Evolutionary conservation across 208 protist species (phyloP), one percentile per base, ranked within the genome.

Genomic region (Leishmania turanica): DNA sequence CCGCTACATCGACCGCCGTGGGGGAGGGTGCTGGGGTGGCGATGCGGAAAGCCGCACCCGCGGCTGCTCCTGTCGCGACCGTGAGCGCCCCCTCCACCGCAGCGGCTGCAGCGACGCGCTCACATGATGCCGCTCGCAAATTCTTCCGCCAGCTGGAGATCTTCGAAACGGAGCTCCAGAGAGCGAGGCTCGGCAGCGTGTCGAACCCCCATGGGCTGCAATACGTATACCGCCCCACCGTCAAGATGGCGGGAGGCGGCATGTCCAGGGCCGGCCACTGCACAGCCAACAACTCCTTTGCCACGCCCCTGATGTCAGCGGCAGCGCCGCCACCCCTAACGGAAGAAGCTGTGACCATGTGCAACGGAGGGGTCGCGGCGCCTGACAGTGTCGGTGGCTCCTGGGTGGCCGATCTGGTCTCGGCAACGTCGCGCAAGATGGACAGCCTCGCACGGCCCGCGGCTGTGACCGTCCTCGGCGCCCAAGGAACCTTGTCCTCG

Each of bases 121-220:
- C 82, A 3, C 54, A 56, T 37, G 72, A 82, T 31, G 40, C 74
- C 42, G 65, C 73, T 17, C 73, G 65, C 40, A 74, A 76, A 49
- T 82, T 85, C n/a, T 82, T 85, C 58, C 82, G 73, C 11, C 77
- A 85, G 56, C 82, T 82, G 4, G 82, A 85, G 3, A 58, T 9
- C 37, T 85, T 85, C 34, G 82, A 85, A 73, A 51, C 74, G 19
- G 77, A 82, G 64, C 77, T 81, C 45, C 51, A 72, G 62, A 73
- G 65, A 5, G 71, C 82, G 17, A 64, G 31, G 37, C 47, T 21
- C 75, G n/a, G 49, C 34, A 75, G 54, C 73, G 24, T 77, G n/a
- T 37, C 69, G 1, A 77, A 81, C n/a, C 72, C 82, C 5, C 65
- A 56, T 21, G 53, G 70, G 3, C 53, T 45, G n/a, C 77, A 53